Evolutionary conservation across 129 eudicot genomes (phyloP).

Genomic region (Gnaphalium uliginosum): DNA sequence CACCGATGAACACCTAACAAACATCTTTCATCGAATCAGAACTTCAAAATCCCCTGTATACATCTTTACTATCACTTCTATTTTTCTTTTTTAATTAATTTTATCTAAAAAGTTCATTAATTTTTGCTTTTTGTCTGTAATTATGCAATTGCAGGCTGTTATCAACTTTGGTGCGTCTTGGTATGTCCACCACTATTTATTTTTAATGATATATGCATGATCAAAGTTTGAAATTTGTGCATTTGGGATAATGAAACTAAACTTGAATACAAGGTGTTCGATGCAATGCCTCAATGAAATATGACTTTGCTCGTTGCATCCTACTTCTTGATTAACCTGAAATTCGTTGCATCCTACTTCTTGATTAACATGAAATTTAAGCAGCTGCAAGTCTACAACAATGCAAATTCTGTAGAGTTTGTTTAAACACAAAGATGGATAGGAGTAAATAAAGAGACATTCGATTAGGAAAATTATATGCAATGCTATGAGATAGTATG

Average conservation of each 20-base stretch:
- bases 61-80: neutral
- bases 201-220: neutral
- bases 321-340: neutral
- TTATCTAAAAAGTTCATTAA: neutral
- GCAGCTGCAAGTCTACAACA: neutral
- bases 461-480: neutral
- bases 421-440: neutral
- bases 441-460: neutral
- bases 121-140: neutral
- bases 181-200: conserved; percentile 38
- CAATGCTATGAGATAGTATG: neutral
- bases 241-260: conserved; percentile 1
- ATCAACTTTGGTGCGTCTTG: conserved; percentile 93
- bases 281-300: conserved; percentile 37
- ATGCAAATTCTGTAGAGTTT: neutral
- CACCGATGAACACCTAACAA: conserved; percentile 57
- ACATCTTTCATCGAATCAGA: conserved; percentile 64
- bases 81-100: neutral
- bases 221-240: neutral
- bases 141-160: conserved; percentile 53
- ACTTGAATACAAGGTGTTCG: conserved; percentile 48
- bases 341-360: neutral
- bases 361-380: neutral
- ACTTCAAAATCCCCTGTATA: conserved; percentile 65
- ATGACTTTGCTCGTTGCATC: neutral